Evolutionary conservation across 345 rosid genomes (phyloP), one percentile per base, ranked within the genome.

Genomic region (Hirschfeldia incana): DNA sequence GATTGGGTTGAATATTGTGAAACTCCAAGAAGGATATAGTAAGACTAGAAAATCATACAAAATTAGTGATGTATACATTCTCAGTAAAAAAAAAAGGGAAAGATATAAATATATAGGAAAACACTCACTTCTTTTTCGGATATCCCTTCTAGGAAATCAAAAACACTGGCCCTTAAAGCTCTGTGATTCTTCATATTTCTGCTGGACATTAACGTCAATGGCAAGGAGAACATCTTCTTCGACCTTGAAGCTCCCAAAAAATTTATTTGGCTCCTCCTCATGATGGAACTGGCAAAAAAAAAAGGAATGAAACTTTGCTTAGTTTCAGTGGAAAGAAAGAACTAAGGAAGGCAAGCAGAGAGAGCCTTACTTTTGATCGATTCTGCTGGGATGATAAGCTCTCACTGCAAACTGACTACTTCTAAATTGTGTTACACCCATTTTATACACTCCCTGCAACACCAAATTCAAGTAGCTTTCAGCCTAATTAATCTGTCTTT

Each of bases 21-120:
- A 65, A 94, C 97, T 65, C 97, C 97, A 32, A 94, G 97, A 8
- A 91, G 86, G 51, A 95, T 84, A 89, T 94, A 94, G 79, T 34
- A 94, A 83, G 91, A 94, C 97, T 92, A 90, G 64, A 21, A 13
- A 21, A 8, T 39, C 51, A 51, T 33, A 68, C 15, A 21, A 73
- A 73, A 44, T 12, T 44, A 44, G 55, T 49, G 55, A 46, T n/a
- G n/a, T n/a, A n/a, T n/a, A n/a, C n/a, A n/a, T n/a, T 49, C 55
- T 49, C 55, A 4, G 55, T 49, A n/a, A 21, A 21, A 49, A 29
- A 42, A 37, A 36, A 44, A 11, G 55, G 33, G 16, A 1, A 82
- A 16, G 27, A n/a, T 13, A 8, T 4, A 62, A 10, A 39, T 8
- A 39, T 8, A 78, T 10, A 63, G 60, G 69, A 69, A 80, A 69